Evolutionary conservation across 2,329 filamentous ascomycete genomes (phyloP), one percentile per base, ranked within the genome.

Genomic region (Triangularia setosa): DNA sequence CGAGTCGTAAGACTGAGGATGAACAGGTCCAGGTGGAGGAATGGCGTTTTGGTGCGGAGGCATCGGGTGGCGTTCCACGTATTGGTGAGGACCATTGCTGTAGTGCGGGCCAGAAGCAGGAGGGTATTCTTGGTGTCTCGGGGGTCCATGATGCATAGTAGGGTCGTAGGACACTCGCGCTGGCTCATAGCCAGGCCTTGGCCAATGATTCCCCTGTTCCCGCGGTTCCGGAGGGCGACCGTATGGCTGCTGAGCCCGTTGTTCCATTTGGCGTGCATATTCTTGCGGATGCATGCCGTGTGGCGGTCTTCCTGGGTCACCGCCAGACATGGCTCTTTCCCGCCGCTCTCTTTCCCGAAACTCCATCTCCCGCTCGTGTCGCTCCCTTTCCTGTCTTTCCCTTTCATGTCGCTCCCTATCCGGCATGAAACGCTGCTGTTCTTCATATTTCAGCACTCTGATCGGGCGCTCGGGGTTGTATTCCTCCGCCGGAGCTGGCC

Each of bases 391-490:
- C 61, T 79, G 76, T 27, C 80, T 76, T 58, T 84, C 82, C 57
- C 78, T 55, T 28, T 55, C 68, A 68, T 75, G 74, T 2, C 74
- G 75, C 40, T 76, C 83, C 54, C 79, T 77, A 61, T 83, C 83
- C 14, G 77, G 74, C 63, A 82, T 77, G 62, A 80, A 86, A 53
- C 83, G 76, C 58, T 79, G 81, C 58, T 79, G 81, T 21, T 86
- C 84, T 63, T 88, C 84, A 68, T 83, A 85, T 57, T 83, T 80
- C 14, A 80, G 69, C 2, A 78, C 75, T 12, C 75, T 73, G 23
- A 75, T 74, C 1, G 78, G 76, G 60, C 82, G 79, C 55, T 87
- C 84, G 0, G 79, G 79, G 65, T 84, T 83, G 70, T 86, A 86
- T 61, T 86, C 84, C 69, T 72, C 77, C 60, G 68, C 76, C 48